These are phyloP conservation scores for Leishmania martiniquensis DNA, from an alignment of 208 protist species.

Conservation along the genomic window DNA sequence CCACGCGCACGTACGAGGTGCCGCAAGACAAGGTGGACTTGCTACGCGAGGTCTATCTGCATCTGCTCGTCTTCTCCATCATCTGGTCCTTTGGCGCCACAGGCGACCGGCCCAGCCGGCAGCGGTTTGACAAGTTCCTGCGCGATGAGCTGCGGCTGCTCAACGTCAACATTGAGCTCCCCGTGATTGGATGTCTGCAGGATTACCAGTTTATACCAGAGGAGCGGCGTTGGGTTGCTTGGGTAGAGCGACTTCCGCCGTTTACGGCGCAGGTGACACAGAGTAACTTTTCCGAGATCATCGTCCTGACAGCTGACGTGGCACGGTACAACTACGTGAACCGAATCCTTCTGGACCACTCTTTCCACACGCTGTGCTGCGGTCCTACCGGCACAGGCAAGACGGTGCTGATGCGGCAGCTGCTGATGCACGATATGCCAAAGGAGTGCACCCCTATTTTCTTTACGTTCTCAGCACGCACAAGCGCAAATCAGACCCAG, in stretches of 20 bases:
- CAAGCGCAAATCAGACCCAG: slow-evolving; percentile 97
- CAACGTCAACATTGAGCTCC: slow-evolving; percentile 80
- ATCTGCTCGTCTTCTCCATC: slow-evolving; percentile 96
- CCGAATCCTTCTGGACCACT: slow-evolving; percentile 88
- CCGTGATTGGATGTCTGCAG: slow-evolving; percentile 93
- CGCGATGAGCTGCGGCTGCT: slow-evolving; percentile 76
- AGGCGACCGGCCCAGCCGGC: slow-evolving; percentile 87
- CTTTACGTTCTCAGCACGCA: slow-evolving; percentile 98
- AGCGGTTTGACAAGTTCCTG: slow-evolving; percentile 95
- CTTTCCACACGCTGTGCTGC: slow-evolving; percentile 95
- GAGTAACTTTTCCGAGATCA: slow-evolving; percentile 95
- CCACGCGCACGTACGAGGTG: slow-evolving; percentile 80
- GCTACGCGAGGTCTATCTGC: slow-evolving; percentile 80
- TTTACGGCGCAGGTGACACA: slow-evolving; percentile 88
- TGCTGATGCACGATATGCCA: slow-evolving; percentile 95
- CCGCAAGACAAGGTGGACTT: slow-evolving; percentile 80
- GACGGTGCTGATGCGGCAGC: slow-evolving; percentile 95
- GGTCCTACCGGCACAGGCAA: slow-evolving; percentile 98
- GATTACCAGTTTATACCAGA: slow-evolving; percentile 95
- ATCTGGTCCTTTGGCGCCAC: slow-evolving; percentile 98
- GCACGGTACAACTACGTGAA: slow-evolving; percentile 97
- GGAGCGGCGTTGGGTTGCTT: slow-evolving; percentile 91
- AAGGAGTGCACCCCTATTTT: slow-evolving; percentile 96
- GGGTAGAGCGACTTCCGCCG: slow-evolving; percentile 90
- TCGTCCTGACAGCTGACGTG: slow-evolving; percentile 98